Conservation (phyloP, 2,329 filamentous ascomycete genomes). For the Aspergillus spinulosporus region DNA sequence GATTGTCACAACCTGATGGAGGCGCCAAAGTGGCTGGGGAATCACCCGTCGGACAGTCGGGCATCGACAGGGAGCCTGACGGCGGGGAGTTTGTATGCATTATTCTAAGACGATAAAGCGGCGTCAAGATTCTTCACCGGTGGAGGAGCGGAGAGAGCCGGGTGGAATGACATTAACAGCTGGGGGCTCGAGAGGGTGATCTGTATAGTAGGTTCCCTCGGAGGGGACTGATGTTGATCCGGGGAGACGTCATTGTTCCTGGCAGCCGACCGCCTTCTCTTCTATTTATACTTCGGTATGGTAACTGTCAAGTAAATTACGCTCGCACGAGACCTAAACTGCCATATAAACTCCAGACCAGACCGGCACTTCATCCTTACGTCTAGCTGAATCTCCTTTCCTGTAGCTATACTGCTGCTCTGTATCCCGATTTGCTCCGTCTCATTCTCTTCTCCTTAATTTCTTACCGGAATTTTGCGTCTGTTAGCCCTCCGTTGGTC, state of each 20-base stretch:
- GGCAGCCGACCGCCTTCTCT: not conserved
- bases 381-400: not conserved
- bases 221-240: not conserved
- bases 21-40: conserved; percentile 13
- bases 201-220: not conserved
- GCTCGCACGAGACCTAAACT: too few relatives aligned
- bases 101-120: conserved; percentile 1
- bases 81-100: conserved; percentile 10
- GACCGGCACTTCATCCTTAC: not conserved
- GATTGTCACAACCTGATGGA: conserved; percentile 1
- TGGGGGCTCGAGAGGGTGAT: not conserved
- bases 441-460: not conserved
- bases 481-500: not conserved
- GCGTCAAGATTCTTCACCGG: not conserved
- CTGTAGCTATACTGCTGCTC: not conserved
- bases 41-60: conserved; percentile 11
- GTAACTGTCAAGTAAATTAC: too few relatives aligned
- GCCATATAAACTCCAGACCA: not conserved
- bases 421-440: not conserved
- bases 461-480: not conserved
- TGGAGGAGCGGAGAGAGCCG: conserved; percentile 6
- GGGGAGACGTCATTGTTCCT: not conserved
- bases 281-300: not conserved
- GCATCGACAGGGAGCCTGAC: conserved; percentile 7
- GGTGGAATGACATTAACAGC: conserved; percentile 1